These are phyloP conservation scores for Rosa persica DNA, from an alignment of 306 rosid species.

Conservation along the genomic window DNA sequence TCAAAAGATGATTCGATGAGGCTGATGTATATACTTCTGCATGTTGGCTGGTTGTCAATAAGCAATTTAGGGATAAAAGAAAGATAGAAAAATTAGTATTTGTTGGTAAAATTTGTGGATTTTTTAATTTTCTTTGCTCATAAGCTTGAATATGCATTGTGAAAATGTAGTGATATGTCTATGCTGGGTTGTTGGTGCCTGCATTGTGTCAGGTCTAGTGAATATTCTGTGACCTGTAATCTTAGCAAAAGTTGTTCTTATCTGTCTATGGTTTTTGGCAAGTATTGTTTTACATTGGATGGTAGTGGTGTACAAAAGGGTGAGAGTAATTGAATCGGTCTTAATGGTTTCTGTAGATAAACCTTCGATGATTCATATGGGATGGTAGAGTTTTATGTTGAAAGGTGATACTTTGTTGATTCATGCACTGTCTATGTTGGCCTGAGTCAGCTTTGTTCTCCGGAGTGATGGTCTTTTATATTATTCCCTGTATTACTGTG, in stretches of 20 bases:
- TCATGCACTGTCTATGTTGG: not conserved
- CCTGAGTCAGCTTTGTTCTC: not conserved
- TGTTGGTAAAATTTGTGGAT: not conserved
- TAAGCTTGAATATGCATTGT: not conserved
- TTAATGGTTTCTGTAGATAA: not conserved
- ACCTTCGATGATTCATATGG: not conserved
- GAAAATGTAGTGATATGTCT: not conserved
- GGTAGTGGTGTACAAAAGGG: not conserved
- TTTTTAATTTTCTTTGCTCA: not conserved
- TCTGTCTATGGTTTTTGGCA: not conserved
- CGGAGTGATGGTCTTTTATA: not conserved
- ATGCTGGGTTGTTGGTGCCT: not conserved
- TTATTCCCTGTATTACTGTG: not conserved
- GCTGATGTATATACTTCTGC: not conserved
- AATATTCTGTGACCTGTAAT: not conserved
- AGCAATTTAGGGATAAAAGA: not conserved
- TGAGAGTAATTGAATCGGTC: not conserved
- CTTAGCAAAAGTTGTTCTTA: not conserved
- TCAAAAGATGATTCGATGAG: not conserved
- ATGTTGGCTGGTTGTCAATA: not conserved
- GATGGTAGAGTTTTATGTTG: not conserved
- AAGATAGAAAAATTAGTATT: not conserved
- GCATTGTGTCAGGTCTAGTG: not conserved
- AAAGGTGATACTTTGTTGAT: not conserved
- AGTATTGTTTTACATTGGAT: not conserved